Percentiles rank a stretch among this genome's conserved stretches.
Evolutionary conservation across 2,329 filamentous ascomycete species (phyloP).

Genomic region (Clarireedia monteithiana): DNA sequence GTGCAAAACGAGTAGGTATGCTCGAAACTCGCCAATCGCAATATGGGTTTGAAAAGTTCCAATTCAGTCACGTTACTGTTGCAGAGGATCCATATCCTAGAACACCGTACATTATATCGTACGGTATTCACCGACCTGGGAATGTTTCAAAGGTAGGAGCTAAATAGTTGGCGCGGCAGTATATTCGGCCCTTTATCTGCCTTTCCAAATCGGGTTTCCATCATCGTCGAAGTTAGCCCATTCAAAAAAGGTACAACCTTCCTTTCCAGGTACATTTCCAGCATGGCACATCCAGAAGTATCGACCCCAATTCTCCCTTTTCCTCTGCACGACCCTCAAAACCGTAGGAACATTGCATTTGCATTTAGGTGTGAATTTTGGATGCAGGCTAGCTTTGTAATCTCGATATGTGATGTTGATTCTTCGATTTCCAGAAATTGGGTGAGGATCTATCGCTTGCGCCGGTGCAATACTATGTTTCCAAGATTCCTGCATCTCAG

Average conservation of each 20-base stretch:
- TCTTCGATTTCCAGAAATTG: conserved; percentile 67
- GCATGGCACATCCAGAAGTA: conserved; percentile 96
- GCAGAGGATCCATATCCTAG: no score
- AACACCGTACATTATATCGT: no score
- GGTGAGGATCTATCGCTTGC: conserved; percentile 73
- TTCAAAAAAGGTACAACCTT: conserved; percentile 69
- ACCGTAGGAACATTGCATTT: conserved; percentile 61
- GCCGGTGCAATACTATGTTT: conserved; percentile 80
- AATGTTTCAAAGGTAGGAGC: no score
- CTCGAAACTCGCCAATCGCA: no score
- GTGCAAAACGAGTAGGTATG: no score
- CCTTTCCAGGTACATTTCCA: conserved; percentile 59
- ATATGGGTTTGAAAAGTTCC: no score
- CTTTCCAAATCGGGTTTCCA: conserved; percentile 63
- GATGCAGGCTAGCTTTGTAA: conserved; percentile 72
- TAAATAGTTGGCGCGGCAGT: no score
- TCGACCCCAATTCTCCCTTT: conserved; percentile 64
- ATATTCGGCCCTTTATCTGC: background rate
- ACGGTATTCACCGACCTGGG: no score
- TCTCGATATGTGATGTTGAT: conserved; percentile 94
- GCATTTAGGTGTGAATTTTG: conserved; percentile 70
- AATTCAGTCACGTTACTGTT: no score
- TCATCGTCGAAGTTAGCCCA: conserved; percentile 87
- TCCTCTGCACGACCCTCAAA: conserved; percentile 72
- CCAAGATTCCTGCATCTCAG: conserved; percentile 96